Base-by-base conservation (phyloP, 192 early-diverging fungal species). In the Mortierella alpina region DNA sequence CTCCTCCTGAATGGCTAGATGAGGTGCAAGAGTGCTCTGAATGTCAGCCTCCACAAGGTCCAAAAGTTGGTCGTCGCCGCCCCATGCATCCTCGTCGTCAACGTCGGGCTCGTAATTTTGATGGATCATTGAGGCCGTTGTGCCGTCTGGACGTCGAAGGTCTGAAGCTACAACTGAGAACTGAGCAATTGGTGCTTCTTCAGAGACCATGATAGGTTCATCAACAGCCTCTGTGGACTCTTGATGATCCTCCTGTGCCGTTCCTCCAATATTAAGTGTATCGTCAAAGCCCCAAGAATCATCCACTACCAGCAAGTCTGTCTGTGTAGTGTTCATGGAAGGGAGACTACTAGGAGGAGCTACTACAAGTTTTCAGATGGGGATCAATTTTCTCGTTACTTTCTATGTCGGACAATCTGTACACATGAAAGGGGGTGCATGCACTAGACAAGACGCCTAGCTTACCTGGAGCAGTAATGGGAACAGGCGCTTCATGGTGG, bases 11-110 rank as follows among this genome's bases (percentile, higher is more conserved):
- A 31, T 31, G 31, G 3, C 31, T 31, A 3, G 31, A 31, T 31
- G 31, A 47, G 46, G 18, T n/a, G 18, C 6, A 14, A 13, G 47
- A 5, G 50, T 22, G 5, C 52, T 22, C 47, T 62, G 59, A 40
- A 12, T 59, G 14, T 49, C 64, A 12, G 48, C 45, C 41, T 74
- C 72, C 7, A 54, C 50, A 23, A 60, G 15, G 59, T 66, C 58
- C 6, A 74, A 23, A 5, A 47, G 22, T 20, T 74, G 63, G 22
- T 80, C 77, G 42, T 79, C 76, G 22, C 72, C 63, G 40, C 54
- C 77, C 77, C 77, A 80, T 15, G 54, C 70, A 49, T 80, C 77
- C 1, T 67, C 70, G 1, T 39, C 63, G 52, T 42, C 46, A 54
- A 31, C 1, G 5, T 49, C 50, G 12, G 51, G 14, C 11, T 72